A percentile compares a stretch with the other conserved stretches of the same genome.
Conservation (phyloP, 768 basidiomycete genomes). For the Psilocybe azurescens region DNA sequence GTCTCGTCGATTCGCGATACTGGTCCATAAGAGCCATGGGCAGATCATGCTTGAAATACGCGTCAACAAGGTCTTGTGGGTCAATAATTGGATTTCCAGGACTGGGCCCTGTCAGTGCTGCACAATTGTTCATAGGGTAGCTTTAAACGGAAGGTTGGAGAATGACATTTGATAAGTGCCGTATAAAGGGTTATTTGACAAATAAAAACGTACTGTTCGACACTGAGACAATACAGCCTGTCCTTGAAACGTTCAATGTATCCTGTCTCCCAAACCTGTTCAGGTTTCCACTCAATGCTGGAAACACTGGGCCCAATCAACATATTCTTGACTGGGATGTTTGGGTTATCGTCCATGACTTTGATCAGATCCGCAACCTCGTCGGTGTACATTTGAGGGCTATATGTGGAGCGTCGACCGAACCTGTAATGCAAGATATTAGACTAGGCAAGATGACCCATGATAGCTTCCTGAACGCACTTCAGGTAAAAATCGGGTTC, state of each 20-base stretch:
- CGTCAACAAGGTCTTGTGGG: slow-evolving; percentile 53
- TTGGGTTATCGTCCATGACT: slow-evolving; percentile 28
- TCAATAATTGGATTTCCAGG: slow-evolving; percentile 40
- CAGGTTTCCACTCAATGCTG: slow-evolving; percentile 50
- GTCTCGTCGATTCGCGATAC: slow-evolving; percentile 54
- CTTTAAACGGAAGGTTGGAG: slow-evolving; percentile 23
- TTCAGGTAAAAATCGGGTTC: slow-evolving; percentile 77
- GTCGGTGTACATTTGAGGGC: slow-evolving; percentile 47
- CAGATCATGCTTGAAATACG: slow-evolving; percentile 65
- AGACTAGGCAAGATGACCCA: slow-evolving; percentile 7
- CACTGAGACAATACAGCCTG: slow-evolving; percentile 48
- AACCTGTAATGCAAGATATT: slow-evolving; percentile 27
- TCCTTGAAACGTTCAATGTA: slow-evolving; percentile 50
- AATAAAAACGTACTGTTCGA: slow-evolving; percentile 54
- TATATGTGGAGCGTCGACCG: slow-evolving; percentile 39
- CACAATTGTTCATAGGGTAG: slow-evolving; percentile 63
- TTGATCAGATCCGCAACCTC: slow-evolving; percentile 40
- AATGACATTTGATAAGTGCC: neutral
- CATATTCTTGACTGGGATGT: slow-evolving; percentile 31
- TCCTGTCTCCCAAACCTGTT: slow-evolving; percentile 53
- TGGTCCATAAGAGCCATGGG: slow-evolving; percentile 51
- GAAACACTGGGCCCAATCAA: slow-evolving; percentile 73
- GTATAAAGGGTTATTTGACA: neutral
- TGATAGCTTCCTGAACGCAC: slow-evolving; percentile 23
- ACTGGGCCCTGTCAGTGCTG: slow-evolving; percentile 42